Conservation (phyloP, 371 early-diverging fungal genomes). For the Neoconidiobolus thromboides region DNA sequence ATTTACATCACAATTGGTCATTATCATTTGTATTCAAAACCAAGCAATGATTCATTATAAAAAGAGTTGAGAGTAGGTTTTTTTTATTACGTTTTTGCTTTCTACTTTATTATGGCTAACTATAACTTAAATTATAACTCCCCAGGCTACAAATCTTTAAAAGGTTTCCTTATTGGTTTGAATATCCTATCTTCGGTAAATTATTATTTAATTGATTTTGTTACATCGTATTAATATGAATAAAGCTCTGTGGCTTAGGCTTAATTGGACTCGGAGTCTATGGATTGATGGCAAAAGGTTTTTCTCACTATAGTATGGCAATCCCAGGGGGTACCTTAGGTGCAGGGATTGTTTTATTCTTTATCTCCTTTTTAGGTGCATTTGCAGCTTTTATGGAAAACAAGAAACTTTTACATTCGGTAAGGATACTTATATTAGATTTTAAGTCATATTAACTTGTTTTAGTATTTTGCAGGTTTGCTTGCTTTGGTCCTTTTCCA, state of each 20-base stretch:
- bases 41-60: too few relatives aligned
- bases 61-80: too few relatives aligned
- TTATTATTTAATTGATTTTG: background rate
- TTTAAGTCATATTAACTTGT: background rate
- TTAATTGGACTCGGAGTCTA: slow-evolving; percentile 1
- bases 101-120: too few relatives aligned
- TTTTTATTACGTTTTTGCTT: too few relatives aligned
- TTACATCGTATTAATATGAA: background rate
- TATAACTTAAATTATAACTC: background rate
- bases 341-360: background rate
- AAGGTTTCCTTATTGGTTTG: background rate
- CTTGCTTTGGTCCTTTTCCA: background rate
- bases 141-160: background rate
- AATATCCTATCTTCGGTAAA: background rate
- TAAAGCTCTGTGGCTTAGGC: background rate
- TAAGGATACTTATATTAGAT: background rate
- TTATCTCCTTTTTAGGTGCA: background rate
- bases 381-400: background rate
- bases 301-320: background rate
- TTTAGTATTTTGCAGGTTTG: slow-evolving; percentile 2
- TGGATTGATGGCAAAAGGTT: background rate
- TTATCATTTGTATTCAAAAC: too few relatives aligned
- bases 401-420: background rate
- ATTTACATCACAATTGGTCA: too few relatives aligned
- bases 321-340: background rate